A percentile compares a stretch with the other conserved stretches of the same genome.
Conservation (phyloP, 495 filamentous ascomycete species). For the Delitschia confertaspora region DNA sequence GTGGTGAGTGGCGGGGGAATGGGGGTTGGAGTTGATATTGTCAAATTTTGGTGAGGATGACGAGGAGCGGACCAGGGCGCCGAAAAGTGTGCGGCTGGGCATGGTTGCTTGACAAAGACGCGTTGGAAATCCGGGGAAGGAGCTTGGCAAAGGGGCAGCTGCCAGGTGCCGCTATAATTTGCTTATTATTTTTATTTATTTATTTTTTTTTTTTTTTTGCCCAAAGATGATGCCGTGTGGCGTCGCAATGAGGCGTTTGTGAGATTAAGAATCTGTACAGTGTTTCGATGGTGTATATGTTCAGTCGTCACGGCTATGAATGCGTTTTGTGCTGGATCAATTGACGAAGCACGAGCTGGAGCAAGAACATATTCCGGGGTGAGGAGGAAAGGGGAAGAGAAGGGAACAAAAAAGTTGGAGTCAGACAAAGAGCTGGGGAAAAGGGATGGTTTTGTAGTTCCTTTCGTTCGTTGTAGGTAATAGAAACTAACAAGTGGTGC, state of each 20-base stretch:
- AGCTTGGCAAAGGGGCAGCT: background rate
- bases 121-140: conserved; percentile 19
- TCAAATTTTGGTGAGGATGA: conserved; percentile 18
- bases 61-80: conserved; percentile 8
- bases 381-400: background rate
- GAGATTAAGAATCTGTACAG: background rate
- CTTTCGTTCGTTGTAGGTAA: conserved; percentile 9
- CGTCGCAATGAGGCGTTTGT: conserved; percentile 12
- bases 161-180: background rate
- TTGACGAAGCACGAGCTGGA: conserved; percentile 6
- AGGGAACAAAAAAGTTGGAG: background rate
- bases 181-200: no score
- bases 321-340: conserved; percentile 17
- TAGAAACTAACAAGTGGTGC: conserved; percentile 19
- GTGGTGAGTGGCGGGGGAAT: conserved; percentile 16
- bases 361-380: conserved; percentile 15
- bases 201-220: no score
- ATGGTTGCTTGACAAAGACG: conserved; percentile 20
- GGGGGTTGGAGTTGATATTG: background rate
- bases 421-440: background rate
- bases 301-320: conserved; percentile 6
- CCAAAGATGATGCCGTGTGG: no score
- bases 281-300: background rate
- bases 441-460: background rate
- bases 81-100: conserved; percentile 22